A percentile compares a stretch with the other conserved stretches of the same genome.
These are phyloP conservation scores for Leishmania major DNA, from an alignment of 208 protist genomes.

Conservation along the genomic window DNA sequence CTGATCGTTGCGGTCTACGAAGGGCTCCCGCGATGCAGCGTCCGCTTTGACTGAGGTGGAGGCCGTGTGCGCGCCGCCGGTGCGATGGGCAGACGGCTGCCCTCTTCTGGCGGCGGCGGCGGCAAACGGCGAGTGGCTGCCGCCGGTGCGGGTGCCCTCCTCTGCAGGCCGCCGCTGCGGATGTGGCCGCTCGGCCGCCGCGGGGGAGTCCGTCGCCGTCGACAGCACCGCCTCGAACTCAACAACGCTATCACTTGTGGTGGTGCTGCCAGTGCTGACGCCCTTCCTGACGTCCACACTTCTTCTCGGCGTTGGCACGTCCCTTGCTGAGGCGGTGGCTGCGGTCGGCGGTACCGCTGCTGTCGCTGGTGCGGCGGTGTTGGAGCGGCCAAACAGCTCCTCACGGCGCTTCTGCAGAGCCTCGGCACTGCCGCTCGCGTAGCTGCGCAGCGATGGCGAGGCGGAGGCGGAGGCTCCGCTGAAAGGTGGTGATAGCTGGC, in stretches of 20 bases:
- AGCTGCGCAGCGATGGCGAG: conserved; percentile 33
- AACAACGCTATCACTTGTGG: too few relatives aligned
- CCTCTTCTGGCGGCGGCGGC: not conserved
- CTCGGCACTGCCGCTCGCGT: conserved; percentile 46
- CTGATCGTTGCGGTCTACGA: conserved; percentile 46
- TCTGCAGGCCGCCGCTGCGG: not conserved
- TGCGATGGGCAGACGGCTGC: not conserved
- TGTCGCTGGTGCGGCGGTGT: not conserved
- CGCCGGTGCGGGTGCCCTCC: not conserved
- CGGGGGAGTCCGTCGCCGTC: not conserved
- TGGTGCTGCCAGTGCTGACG: too few relatives aligned
- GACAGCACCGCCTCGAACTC: not conserved
- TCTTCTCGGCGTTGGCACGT: not conserved
- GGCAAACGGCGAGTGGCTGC: not conserved
- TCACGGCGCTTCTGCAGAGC: conserved; percentile 58
- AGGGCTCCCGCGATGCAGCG: conserved; percentile 36
- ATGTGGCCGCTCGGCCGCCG: not conserved
- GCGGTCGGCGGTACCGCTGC: not conserved
- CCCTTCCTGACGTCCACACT: not conserved
- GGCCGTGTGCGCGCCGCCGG: not conserved
- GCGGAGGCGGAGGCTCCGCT: conserved; percentile 22
- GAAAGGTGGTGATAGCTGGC: conserved; percentile 26
- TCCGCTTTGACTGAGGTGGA: not conserved
- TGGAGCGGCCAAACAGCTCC: conserved; percentile 43
- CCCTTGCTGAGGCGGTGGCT: conserved; percentile 11